Base-by-base conservation (phyloP, 257 asterid species). In the Knoxia roxburghii region DNA sequence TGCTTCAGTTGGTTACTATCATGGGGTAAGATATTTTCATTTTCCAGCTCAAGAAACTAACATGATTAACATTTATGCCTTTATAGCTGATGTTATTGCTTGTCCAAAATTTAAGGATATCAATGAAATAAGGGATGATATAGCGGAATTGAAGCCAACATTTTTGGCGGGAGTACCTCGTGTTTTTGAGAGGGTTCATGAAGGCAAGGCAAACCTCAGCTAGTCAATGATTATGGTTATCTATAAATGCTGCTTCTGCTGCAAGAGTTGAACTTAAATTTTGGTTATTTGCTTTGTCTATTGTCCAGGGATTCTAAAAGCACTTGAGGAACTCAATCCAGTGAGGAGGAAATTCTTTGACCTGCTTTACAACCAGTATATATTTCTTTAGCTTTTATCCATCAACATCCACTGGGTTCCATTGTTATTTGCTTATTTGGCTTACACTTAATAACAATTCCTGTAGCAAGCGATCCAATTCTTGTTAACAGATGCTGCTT, bases 161-260 rank as follows among this genome's bases (percentile, higher is more conserved):
- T 93, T 93, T 79, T 74, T 93, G 77, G 98, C 98, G 0, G 98
- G 95, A 70, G 97, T 90, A 24, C 97, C 99, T 56, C 83, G 97
- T 76, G 97, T 93, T 67, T 85, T 74, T 46, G 97, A 93, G 68
- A 84, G 90, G 72, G 72, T 93, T 8, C 96, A 88, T 27, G 97
- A 93, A 90, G 97, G 98, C 72, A 82, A 37, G 85, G n/a, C n/a
- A n/a, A n/a, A n/a, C n/a, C n/a, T n/a, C n/a, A n/a, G n/a, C 54
- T 57, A 17, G 68, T n/a, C 57, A 24, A 35, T 46, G 57, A 6
- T 35, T n/a, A n/a, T n/a, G n/a, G n/a, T n/a, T n/a, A n/a, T n/a
- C n/a, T 24, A 58, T 72, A n/a, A 54, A 27, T 57, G 64, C 30
- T 3, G 30, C 35, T 39, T 51, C 46, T 30, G 4, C 21, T 33